phyloP scores from a whole-genome alignment of 164 flowering plant species.

The Umbilicus rupestris region DNA sequence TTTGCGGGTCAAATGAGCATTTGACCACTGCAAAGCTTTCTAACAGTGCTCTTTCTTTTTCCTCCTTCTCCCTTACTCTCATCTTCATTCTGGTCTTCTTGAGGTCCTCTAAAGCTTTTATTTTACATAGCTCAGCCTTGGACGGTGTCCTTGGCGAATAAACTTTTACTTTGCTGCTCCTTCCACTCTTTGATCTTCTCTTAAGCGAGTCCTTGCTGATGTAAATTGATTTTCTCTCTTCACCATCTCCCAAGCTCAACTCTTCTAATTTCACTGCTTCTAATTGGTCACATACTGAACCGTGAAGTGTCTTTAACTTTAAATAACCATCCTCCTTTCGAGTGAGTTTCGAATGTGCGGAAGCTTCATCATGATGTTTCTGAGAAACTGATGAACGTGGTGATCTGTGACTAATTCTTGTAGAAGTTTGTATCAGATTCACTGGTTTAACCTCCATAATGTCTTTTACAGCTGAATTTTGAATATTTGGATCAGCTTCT shows the following conservation, averaged over 20 bases:
- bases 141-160: slow-evolving; percentile 45
- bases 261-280: slow-evolving; percentile 21
- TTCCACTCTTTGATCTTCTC: slow-evolving; percentile 24
- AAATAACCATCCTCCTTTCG: neutral
- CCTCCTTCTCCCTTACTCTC: slow-evolving; percentile 17
- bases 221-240: slow-evolving; percentile 34
- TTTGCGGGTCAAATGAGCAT: slow-evolving; percentile 49
- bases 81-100: slow-evolving; percentile 40
- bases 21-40: slow-evolving; percentile 71
- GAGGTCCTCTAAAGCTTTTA: slow-evolving; percentile 57
- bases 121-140: slow-evolving; percentile 44
- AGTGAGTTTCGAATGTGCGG: neutral
- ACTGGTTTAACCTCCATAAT: neutral
- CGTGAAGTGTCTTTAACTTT: slow-evolving; percentile 8
- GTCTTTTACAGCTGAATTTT: neutral
- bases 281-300: slow-evolving; percentile 16
- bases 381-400: neutral
- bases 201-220: slow-evolving; percentile 23
- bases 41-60: slow-evolving; percentile 16
- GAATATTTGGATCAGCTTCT: slow-evolving; percentile 1
- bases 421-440: neutral
- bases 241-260: slow-evolving; percentile 23
- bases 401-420: neutral
- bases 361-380: neutral
- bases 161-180: slow-evolving; percentile 27